Evolutionary conservation across 2,329 filamentous ascomycete genomes (phyloP).

Genomic region (Dactylellina parvicollis): DNA sequence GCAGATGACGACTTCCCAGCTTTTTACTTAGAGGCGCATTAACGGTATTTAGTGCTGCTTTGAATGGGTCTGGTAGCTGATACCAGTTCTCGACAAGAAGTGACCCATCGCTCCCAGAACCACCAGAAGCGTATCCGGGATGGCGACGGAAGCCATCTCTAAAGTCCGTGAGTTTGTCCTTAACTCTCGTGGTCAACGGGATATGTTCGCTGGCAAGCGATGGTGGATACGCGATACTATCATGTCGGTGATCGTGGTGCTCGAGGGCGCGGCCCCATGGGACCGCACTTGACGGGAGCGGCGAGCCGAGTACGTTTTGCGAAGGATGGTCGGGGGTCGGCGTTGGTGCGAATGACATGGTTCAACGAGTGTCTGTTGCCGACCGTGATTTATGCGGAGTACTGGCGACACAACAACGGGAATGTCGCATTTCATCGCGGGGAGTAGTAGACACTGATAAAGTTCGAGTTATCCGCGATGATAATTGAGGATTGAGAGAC

Average conservation of each 20-base stretch:
- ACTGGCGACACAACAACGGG: constrained; percentile 16
- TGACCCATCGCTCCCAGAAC: constrained; percentile 26
- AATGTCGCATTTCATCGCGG: constrained; percentile 22
- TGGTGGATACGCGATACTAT: constrained; percentile 48
- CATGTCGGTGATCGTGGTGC: constrained; percentile 40
- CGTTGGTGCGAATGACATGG: constrained; percentile 41
- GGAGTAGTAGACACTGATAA: background rate
- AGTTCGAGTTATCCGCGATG: constrained; percentile 3
- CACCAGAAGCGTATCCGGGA: constrained; percentile 32
- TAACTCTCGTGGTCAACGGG: constrained; percentile 37
- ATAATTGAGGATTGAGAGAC: constrained; percentile 33
- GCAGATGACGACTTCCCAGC: constrained; percentile 43
- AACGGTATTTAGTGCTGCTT: constrained; percentile 46
- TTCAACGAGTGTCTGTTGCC: constrained; percentile 14
- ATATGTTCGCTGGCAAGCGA: constrained; percentile 41
- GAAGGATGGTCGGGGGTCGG: constrained; percentile 38
- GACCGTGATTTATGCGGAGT: constrained; percentile 16
- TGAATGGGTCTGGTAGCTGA: constrained; percentile 45
- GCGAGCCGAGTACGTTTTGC: constrained; percentile 33
- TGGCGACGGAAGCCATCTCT: constrained; percentile 47
- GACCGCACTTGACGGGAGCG: constrained; percentile 38
- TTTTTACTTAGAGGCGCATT: constrained; percentile 46
- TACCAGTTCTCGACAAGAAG: constrained; percentile 47
- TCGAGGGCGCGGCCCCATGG: constrained; percentile 50
- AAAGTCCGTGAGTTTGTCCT: constrained; percentile 28